These are phyloP conservation scores for Maudiozyma bulderi DNA, from an alignment of 805 yeast genomes.

Conservation along the genomic window DNA sequence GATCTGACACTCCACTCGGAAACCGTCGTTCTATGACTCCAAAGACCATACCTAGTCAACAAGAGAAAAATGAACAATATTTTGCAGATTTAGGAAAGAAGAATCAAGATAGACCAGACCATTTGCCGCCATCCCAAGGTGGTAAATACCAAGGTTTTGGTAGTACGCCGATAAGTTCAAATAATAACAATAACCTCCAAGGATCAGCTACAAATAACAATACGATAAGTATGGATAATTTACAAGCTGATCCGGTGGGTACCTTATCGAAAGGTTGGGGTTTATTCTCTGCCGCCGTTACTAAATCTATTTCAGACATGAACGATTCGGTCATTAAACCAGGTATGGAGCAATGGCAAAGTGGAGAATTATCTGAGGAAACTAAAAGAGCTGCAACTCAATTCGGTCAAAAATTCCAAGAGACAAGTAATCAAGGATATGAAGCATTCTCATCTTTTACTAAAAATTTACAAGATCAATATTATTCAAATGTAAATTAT, in stretches of 20 bases:
- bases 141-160: conserved; percentile 92
- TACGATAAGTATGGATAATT: conserved; percentile 51
- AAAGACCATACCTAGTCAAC: conserved; percentile 28
- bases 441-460: conserved; percentile 57
- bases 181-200: conserved; percentile 3
- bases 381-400: conserved; percentile 92
- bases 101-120: conserved; percentile 63
- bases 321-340: conserved; percentile 87
- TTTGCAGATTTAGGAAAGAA: conserved; percentile 70
- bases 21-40: conserved; percentile 38
- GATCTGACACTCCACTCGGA: conserved; percentile 23
- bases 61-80: conserved; percentile 66
- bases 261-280: conserved; percentile 92
- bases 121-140: conserved; percentile 87
- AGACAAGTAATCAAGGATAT: conserved; percentile 69
- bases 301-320: conserved; percentile 76
- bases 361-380: conserved; percentile 65
- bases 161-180: conserved; percentile 43
- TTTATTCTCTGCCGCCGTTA: conserved; percentile 73
- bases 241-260: conserved; percentile 83
- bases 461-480: conserved; percentile 31
- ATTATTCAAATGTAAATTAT: conserved; percentile 15
- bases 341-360: conserved; percentile 65
- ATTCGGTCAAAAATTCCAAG: conserved; percentile 89
- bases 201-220: conserved; percentile 17